These are phyloP conservation scores for Arabidopsis lyrata DNA, from an alignment of 441 rosid genomes.

Conservation along the genomic window DNA sequence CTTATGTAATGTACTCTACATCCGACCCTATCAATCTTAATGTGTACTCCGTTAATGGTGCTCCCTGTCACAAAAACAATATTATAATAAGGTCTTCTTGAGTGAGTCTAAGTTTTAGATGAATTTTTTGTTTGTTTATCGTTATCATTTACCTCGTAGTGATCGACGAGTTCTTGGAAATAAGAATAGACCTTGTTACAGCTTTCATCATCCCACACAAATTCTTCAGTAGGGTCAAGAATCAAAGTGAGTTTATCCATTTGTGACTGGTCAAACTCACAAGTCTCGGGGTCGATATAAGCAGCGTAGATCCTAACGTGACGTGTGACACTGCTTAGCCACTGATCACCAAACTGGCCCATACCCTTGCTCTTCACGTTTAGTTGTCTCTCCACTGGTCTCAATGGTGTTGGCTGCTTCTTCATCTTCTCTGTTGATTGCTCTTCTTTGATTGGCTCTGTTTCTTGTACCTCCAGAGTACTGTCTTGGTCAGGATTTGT, in stretches of 20 bases:
- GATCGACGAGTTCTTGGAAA: slow-evolving; percentile 99
- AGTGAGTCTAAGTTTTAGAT: no score
- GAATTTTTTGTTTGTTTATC: background rate
- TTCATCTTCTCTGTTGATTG: slow-evolving; percentile 46
- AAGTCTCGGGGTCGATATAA: slow-evolving; percentile 94
- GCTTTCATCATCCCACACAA: slow-evolving; percentile 79
- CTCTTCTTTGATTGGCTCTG: slow-evolving; percentile 44
- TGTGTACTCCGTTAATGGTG: no score
- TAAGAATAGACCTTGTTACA: slow-evolving; percentile 68
- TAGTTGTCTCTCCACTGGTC: slow-evolving; percentile 81
- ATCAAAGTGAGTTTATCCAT: slow-evolving; percentile 85
- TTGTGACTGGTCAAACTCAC: no score
- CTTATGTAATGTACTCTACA: no score
- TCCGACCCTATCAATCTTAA: no score
- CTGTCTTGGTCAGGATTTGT: slow-evolving; percentile 41
- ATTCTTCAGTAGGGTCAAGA: slow-evolving; percentile 87
- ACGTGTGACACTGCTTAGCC: slow-evolving; percentile 89
- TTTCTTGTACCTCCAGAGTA: slow-evolving; percentile 45
- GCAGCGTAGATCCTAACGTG: slow-evolving; percentile 95
- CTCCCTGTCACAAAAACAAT: no score
- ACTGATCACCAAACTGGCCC: slow-evolving; percentile 82
- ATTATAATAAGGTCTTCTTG: no score
- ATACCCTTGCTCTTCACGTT: slow-evolving; percentile 85
- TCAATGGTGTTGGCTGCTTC: slow-evolving; percentile 54
- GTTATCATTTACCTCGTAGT: slow-evolving; percentile 76